A percentile compares a stretch with the other conserved stretches of the same genome.
phyloP scores from a whole-genome alignment of 2,329 filamentous ascomycete species.

The Pseudogymnoascus sp. region DNA sequence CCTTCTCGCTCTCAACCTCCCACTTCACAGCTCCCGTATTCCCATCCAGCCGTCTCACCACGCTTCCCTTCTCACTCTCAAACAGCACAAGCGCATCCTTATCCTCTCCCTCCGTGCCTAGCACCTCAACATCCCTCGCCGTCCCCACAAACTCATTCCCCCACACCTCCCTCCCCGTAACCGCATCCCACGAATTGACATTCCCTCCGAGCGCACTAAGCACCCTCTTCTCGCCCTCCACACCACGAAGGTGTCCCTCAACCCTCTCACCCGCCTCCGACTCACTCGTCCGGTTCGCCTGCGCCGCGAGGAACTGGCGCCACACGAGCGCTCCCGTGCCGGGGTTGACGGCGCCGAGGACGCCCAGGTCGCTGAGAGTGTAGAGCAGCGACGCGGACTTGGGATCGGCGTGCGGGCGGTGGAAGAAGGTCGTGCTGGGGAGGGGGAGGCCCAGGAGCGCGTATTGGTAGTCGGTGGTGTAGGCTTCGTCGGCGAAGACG shows the following conservation, averaged over 20 bases:
- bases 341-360: slow-evolving; percentile 84
- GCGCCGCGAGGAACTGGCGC: slow-evolving; percentile 65
- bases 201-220: slow-evolving; percentile 62
- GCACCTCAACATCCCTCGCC: slow-evolving; percentile 65
- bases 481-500: slow-evolving; percentile 85
- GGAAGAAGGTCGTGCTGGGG: slow-evolving; percentile 85
- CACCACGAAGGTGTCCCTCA: slow-evolving; percentile 52
- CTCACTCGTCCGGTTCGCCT: slow-evolving; percentile 28
- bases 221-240: slow-evolving; percentile 70
- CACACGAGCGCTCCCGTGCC: slow-evolving; percentile 77
- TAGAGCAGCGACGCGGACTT: slow-evolving; percentile 81
- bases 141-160: slow-evolving; percentile 50
- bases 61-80: slow-evolving; percentile 45
- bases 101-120: slow-evolving; percentile 48
- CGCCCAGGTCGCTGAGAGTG: slow-evolving; percentile 74
- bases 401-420: slow-evolving; percentile 71
- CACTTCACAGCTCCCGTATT: slow-evolving; percentile 66
- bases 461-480: slow-evolving; percentile 87
- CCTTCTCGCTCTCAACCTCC: slow-evolving; percentile 63
- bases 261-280: slow-evolving; percentile 32
- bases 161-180: slow-evolving; percentile 75
- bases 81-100: slow-evolving; percentile 68
- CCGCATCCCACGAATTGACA: slow-evolving; percentile 75
- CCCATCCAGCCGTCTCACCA: slow-evolving; percentile 65
- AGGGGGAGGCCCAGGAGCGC: slow-evolving; percentile 78